Base-by-base conservation (phyloP, 176 grass and related monocot species). In the Carex pumila region DNA sequence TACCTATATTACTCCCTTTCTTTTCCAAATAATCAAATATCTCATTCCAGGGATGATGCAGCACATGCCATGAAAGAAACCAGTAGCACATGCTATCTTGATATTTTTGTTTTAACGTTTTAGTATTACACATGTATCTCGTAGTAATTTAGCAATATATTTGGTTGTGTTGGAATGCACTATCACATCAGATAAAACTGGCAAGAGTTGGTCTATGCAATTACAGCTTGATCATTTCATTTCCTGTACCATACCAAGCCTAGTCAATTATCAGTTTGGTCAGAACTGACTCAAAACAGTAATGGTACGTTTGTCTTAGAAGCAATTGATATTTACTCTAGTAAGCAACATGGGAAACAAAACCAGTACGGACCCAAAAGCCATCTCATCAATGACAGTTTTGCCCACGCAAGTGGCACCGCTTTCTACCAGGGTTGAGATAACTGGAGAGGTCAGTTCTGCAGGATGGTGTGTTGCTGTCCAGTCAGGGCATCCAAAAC, bases 311-410 rank as follows among this genome's bases (percentile, higher is more conserved):
- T 45, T 21, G 15, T 75, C 1, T 76, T 22, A 14, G 45, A 49
- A 5, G 14, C 6, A 14, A 76, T 31, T 76, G 19, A 30, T 29
- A 54, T 76, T 54, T 53, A 75, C n/a, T 31, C 2, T 75, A 4
- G 67, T n/a, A 37, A 71, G 11, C 57, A 78, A 78, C 3, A 36
- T 34, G 50, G 2, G 18, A 57, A 68, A 52, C 37, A 10, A 49
- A 73, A 69, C 41, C 1, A 77, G 36, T 31, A 84, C 55, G 36
- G 82, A 99, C 97, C 97, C 87, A 84, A 89, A 99, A 89, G 93
- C 97, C 88, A 96, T 94, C 21, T 99, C 97, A 82, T 99, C 91
- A 50, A 99, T 95, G 30, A 94, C 85, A 59, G 97, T 99, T 91
- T 94, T 99, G 14, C 97, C 97, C 71, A 94, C 86, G 81, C 93